Conservation (phyloP, 139 green algal species). For the Picochlorum costavermella region DNA sequence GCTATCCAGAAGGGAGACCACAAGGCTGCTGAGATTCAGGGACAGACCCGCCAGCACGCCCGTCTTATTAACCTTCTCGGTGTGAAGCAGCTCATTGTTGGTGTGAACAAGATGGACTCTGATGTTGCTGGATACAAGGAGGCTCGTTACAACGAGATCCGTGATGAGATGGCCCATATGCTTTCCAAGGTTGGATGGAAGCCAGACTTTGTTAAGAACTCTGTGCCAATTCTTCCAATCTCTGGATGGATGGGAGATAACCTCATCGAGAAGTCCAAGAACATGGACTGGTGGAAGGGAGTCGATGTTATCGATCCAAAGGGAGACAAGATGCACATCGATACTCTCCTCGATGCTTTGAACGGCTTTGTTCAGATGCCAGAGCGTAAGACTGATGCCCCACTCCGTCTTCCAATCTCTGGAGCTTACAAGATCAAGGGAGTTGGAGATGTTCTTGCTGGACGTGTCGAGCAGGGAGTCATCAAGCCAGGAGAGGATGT, state of each 20-base stretch:
- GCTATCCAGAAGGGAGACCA: conserved; percentile 97
- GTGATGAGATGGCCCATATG: conserved; percentile 92
- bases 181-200: conserved; percentile 74
- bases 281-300: conserved; percentile 93
- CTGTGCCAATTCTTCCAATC: conserved; percentile 94
- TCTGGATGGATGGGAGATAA: conserved; percentile 99
- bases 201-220: conserved; percentile 75
- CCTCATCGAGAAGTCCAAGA: conserved; percentile 90
- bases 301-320: conserved; percentile 53
- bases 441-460: conserved; percentile 95
- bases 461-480: conserved; percentile 93
- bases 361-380: conserved; percentile 73
- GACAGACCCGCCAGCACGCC: conserved; percentile 98
- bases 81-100: conserved; percentile 95
- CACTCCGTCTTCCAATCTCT: conserved; percentile 84
- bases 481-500: conserved; percentile 91
- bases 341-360: conserved; percentile 81
- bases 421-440: conserved; percentile 99
- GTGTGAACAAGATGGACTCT: conserved; percentile 97
- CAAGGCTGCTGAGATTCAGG: conserved; percentile 91
- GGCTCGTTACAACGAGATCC: conserved; percentile 95
- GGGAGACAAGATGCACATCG: conserved; percentile 40
- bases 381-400: conserved; percentile 73
- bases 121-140: conserved; percentile 87
- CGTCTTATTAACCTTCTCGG: conserved; percentile 95